Evolutionary conservation across 148 eudicot species (phyloP).

Genomic region (Silene uniflora): DNA sequence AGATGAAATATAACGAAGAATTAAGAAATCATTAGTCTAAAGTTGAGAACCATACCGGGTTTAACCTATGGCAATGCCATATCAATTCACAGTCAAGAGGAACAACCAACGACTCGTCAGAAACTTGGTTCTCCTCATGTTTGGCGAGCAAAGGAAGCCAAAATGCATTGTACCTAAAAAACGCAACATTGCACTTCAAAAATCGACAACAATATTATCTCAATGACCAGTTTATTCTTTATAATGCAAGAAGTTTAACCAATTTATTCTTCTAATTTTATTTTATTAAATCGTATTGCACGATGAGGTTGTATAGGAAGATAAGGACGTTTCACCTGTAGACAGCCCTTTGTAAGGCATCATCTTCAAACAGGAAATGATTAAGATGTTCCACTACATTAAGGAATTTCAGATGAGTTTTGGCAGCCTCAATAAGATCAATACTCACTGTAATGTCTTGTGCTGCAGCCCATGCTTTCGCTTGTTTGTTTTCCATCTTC

Average conservation of each 20-base stretch:
- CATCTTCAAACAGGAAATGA: constrained; percentile 64
- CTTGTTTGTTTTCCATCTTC: constrained; percentile 34
- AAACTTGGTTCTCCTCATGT: constrained; percentile 44
- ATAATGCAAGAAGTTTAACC: background rate
- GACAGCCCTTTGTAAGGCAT: constrained; percentile 54
- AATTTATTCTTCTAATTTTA: no score
- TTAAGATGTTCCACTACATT: constrained; percentile 65
- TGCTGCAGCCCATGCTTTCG: constrained; percentile 69
- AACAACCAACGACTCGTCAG: constrained; percentile 69
- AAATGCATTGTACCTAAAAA: constrained; percentile 29
- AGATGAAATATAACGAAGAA: background rate
- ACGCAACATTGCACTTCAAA: background rate
- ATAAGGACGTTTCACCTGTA: constrained; percentile 40
- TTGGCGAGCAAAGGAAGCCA: constrained; percentile 96
- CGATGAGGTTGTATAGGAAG: background rate
- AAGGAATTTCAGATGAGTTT: constrained; percentile 67
- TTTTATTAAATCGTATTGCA: background rate
- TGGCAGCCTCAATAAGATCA: constrained; percentile 70
- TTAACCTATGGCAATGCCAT: constrained; percentile 98
- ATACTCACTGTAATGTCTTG: constrained; percentile 54
- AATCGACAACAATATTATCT: no score
- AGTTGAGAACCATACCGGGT: constrained; percentile 54
- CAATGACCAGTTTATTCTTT: background rate
- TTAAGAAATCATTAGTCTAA: background rate
- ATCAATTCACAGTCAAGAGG: constrained; percentile 98